Conservation (phyloP, 2,329 filamentous ascomycete species). For the Aspergillus brunneoviolaceus region DNA sequence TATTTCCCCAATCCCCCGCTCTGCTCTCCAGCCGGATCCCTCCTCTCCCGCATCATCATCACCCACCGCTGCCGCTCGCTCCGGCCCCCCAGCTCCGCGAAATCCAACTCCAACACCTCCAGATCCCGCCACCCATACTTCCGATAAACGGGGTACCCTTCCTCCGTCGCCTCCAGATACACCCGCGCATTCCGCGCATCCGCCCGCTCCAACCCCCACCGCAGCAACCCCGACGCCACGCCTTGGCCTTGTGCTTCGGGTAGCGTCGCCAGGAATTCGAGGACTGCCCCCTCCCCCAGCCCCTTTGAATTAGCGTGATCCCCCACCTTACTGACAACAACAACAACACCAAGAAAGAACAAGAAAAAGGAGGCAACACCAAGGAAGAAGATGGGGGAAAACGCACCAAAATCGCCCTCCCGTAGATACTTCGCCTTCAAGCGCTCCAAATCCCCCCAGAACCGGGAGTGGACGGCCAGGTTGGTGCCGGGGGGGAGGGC, state of each 20-base stretch:
- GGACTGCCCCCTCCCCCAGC: conserved; percentile 1
- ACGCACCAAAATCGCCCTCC: conserved; percentile 18
- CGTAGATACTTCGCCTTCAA: conserved; percentile 2
- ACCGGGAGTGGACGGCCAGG: conserved; percentile 37
- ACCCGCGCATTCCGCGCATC: conserved; percentile 46
- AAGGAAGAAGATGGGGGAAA: background rate
- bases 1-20: too few species aligned
- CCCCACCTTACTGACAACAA: background rate
- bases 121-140: conserved; percentile 50
- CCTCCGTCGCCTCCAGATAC: conserved; percentile 54
- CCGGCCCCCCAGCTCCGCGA: conserved; percentile 26
- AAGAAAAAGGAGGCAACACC: background rate
- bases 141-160: conserved; percentile 50
- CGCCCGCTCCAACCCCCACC: conserved; percentile 51
- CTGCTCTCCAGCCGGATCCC: background rate
- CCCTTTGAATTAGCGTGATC: too few species aligned
- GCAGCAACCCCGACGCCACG: conserved; percentile 14
- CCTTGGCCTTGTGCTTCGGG: conserved; percentile 16
- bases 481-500: conserved; percentile 42
- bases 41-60: conserved; percentile 24
- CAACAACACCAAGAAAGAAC: background rate
- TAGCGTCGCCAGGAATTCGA: conserved; percentile 18
- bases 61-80: conserved; percentile 19
- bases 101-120: conserved; percentile 39
- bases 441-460: conserved; percentile 17